Evolutionary conservation across 805 yeast species (phyloP), one percentile per base, ranked within the genome.

Genomic region (Cyberlindnera galapagoensis): DNA sequence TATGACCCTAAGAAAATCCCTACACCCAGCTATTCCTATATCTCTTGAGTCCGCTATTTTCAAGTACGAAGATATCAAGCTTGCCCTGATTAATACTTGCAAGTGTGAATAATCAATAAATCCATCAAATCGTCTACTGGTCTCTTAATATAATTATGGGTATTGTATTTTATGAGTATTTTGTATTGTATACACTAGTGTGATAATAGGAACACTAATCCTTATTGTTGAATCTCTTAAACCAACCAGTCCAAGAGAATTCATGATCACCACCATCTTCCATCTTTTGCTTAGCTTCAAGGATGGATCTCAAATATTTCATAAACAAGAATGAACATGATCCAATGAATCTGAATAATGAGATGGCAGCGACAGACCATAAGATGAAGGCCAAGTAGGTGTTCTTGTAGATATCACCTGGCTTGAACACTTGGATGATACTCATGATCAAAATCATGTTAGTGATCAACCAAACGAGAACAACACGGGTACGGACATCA

Each of bases 401-500:
- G 63, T 92, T 88, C 14, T 74, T 66, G 28, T 66, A 62, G 17
- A 79, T 71, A 24, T 81, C 71, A 32, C 76, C 78, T 3, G 88
- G 72, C 7, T 69, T 63, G 50, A 79, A 88, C 13, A 87, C 80
- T 57, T 90, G 94, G 11, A 88, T 73, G 58, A 92, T 80, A 7
- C 92, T 75, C 88, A 90, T 80, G 27, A 86, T 79, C 46, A 92
- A 66, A 16, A 88, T 62, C 49, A 86, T 62, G 55, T 92, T 92
- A 18, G 82, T 65, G 29, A 88, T 67, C 69, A 92, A 72, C 98
- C 98, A 92, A n/a, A 76, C 61, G 49, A 92, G 71, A n/a, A 92
- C 98, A 32, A 92, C 96, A 44, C 92, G 72, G 1, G 98, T 85
- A 62, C 99, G 77, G 15, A 92, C 81, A 54, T 90, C 95, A 52